Conservation (phyloP, 192 early-diverging fungal genomes). For the Podila epigama region DNA sequence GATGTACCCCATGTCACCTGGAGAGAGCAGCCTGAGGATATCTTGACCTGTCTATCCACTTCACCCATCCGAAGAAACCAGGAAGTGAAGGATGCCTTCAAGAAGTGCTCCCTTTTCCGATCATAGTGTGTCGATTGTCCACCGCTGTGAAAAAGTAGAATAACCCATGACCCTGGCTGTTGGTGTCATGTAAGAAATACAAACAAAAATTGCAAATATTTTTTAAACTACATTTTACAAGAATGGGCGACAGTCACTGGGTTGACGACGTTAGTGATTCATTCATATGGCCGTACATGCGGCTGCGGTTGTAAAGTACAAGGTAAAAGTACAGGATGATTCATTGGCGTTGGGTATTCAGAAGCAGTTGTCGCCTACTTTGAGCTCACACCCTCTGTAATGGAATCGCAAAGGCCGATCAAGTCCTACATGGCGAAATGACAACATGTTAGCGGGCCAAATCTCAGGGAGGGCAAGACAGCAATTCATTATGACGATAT, state of each 20-base stretch:
- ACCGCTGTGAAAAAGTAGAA: neutral
- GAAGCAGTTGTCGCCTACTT: too few species aligned
- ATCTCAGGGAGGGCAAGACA: neutral
- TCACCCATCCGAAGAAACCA: conserved; percentile 63
- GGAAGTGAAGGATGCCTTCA: conserved; percentile 57
- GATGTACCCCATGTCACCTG: conserved; percentile 69
- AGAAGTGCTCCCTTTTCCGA: conserved; percentile 51
- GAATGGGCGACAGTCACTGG: too few species aligned
- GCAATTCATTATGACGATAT: too few species aligned
- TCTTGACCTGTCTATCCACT: conserved; percentile 75
- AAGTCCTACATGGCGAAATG: conserved; percentile 6
- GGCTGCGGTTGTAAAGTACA: too few species aligned
- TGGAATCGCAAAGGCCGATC: conserved; percentile 18
- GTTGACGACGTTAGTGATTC: too few species aligned
- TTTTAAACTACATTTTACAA: too few species aligned
- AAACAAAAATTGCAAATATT: neutral
- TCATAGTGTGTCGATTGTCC: neutral
- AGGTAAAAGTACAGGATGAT: neutral
- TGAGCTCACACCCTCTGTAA: neutral
- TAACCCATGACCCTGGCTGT: neutral
- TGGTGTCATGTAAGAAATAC: too few species aligned
- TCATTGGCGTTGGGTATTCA: too few species aligned
- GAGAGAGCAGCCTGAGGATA: conserved; percentile 83
- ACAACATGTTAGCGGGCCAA: neutral
- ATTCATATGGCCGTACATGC: too few species aligned